Evolutionary conservation across 306 rosid species (phyloP).

Genomic region (Abrus precatorius): DNA sequence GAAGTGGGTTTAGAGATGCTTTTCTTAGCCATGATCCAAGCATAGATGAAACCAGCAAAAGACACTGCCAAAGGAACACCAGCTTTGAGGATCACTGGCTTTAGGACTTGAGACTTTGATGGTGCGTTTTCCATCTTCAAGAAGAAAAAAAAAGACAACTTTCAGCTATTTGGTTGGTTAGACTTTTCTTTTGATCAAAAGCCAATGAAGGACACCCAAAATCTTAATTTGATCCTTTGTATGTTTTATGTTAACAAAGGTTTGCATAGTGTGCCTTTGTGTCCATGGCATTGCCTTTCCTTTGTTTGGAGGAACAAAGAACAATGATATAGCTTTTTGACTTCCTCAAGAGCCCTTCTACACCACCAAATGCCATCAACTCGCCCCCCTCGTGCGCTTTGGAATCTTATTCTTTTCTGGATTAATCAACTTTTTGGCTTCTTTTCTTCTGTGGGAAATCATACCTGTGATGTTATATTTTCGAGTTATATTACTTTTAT

Average conservation of each 20-base stretch:
- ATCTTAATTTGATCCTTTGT: constrained; percentile 27
- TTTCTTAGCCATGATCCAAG: constrained; percentile 58
- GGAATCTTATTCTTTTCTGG: constrained; percentile 62
- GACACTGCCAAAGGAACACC: constrained; percentile 73
- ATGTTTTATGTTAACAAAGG: background rate
- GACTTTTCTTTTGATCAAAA: constrained; percentile 14
- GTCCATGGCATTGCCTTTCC: constrained; percentile 33
- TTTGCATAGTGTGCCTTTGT: constrained; percentile 8
- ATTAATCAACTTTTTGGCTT: constrained; percentile 25
- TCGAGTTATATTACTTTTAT: background rate
- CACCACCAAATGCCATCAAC: constrained; percentile 38
- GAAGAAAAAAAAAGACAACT: background rate
- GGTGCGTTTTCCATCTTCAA: constrained; percentile 57
- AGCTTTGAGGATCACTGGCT: constrained; percentile 65
- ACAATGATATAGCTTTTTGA: constrained; percentile 56
- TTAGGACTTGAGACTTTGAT: constrained; percentile 54
- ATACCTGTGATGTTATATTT: constrained; percentile 16
- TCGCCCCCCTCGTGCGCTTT: constrained; percentile 41
- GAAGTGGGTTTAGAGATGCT: constrained; percentile 37
- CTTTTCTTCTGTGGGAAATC: constrained; percentile 45
- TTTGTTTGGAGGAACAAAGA: constrained; percentile 46
- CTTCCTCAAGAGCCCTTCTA: constrained; percentile 43
- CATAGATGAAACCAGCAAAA: constrained; percentile 64
- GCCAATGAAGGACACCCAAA: background rate
- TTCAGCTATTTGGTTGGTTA: constrained; percentile 19